Evolutionary conservation across 352 stramenopile genomes (phyloP).

Genomic region (Pythium apleroticum): DNA sequence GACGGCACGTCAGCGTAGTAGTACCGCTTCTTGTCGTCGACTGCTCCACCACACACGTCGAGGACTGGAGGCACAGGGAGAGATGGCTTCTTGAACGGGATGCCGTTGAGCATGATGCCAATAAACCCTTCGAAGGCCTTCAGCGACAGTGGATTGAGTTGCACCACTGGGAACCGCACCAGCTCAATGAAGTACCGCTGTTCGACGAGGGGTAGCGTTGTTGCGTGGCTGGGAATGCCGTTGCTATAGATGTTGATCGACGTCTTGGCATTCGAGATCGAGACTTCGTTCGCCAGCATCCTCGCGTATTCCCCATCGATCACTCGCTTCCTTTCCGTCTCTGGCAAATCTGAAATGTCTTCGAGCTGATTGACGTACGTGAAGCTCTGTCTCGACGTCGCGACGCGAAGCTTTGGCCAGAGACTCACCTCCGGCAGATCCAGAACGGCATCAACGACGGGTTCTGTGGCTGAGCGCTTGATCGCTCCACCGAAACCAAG

Average conservation of each 20-base stretch:
- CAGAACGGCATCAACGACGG: conserved; percentile 48
- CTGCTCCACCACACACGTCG: conserved; percentile 50
- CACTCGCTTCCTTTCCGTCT: conserved; percentile 5
- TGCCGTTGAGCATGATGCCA: conserved; percentile 62
- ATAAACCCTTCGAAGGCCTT: conserved; percentile 31
- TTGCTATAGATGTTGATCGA: conserved; percentile 63
- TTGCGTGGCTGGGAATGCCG: conserved; percentile 49
- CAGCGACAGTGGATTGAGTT: conserved; percentile 31
- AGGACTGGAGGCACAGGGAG: neutral
- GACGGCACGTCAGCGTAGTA: conserved; percentile 44
- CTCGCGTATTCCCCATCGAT: neutral
- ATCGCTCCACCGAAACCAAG: conserved; percentile 42
- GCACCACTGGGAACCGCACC: conserved; percentile 42
- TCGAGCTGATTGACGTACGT: conserved; percentile 60
- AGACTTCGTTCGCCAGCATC: conserved; percentile 40
- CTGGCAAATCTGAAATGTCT: conserved; percentile 28
- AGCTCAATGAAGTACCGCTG: conserved; percentile 67
- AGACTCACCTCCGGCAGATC: conserved; percentile 62
- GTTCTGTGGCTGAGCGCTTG: conserved; percentile 40
- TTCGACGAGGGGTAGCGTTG: conserved; percentile 1
- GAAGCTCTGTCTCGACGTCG: conserved; percentile 31
- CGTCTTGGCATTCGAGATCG: conserved; percentile 38
- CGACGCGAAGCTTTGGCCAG: conserved; percentile 58
- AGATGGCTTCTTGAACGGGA: conserved; percentile 40
- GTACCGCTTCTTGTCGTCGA: conserved; percentile 47